These are phyloP conservation scores for Corrigiola litoralis DNA, from an alignment of 179 eudicot genomes.

Conservation along the genomic window DNA sequence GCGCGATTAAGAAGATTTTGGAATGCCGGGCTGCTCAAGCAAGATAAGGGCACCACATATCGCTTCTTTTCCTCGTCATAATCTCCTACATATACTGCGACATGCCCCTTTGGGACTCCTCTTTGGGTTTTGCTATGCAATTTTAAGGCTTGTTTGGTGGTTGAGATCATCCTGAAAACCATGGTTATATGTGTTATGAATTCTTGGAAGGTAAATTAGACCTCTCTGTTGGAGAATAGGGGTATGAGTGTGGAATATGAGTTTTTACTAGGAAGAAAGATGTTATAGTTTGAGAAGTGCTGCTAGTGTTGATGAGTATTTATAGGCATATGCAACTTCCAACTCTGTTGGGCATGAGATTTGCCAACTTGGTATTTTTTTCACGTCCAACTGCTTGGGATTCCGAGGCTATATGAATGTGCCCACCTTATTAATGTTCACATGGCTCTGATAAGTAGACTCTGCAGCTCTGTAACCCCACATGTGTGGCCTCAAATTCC, in stretches of 20 bases:
- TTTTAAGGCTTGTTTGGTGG: constrained; percentile 40
- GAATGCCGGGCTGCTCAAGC: constrained; percentile 52
- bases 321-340: constrained; percentile 7
- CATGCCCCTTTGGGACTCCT: constrained; percentile 34
- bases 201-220: not conserved
- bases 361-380: constrained; percentile 12
- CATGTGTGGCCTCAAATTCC: constrained; percentile 16
- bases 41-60: constrained; percentile 62
- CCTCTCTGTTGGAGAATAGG: not conserved
- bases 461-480: not conserved
- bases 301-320: constrained; percentile 11
- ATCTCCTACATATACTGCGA: constrained; percentile 54
- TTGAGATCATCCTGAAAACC: constrained; percentile 21
- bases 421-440: constrained; percentile 25
- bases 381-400: too few relatives aligned
- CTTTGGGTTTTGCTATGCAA: constrained; percentile 34
- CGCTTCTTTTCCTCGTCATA: constrained; percentile 34
- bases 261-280: not conserved
- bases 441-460: constrained; percentile 20
- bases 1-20: constrained; percentile 38
- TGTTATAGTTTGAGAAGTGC: not conserved
- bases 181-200: constrained; percentile 9
- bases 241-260: not conserved
- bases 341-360: not conserved
- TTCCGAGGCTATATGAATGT: constrained; percentile 8